These are phyloP conservation scores for Solanum rostratum DNA, from an alignment of 257 asterid genomes.

Conservation along the genomic window DNA sequence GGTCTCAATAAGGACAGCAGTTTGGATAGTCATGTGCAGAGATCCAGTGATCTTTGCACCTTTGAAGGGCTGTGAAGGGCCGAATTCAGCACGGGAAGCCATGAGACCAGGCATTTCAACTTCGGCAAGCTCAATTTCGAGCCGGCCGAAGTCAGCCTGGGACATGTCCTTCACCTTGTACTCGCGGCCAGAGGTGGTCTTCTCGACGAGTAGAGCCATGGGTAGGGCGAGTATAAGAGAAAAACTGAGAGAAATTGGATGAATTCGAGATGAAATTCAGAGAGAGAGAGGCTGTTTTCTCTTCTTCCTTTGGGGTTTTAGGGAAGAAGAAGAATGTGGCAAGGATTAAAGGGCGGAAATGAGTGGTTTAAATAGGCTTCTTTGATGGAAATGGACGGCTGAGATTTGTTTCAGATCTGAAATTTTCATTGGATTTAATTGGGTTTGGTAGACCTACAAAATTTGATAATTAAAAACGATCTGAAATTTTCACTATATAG, in stretches of 20 bases:
- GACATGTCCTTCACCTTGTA: slow-evolving; percentile 91
- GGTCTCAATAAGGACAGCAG: slow-evolving; percentile 75
- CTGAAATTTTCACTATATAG: too few relatives aligned
- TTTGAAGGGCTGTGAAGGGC: slow-evolving; percentile 64
- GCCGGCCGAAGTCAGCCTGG: slow-evolving; percentile 85
- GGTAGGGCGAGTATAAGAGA: not conserved
- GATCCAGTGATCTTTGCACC: slow-evolving; percentile 76
- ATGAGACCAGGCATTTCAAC: slow-evolving; percentile 87
- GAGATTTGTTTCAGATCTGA: slow-evolving; percentile 7
- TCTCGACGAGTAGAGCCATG: slow-evolving; percentile 72
- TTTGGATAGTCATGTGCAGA: slow-evolving; percentile 81
- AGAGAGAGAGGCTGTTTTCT: not conserved
- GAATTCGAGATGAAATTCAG: not conserved
- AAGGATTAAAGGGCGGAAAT: not conserved
- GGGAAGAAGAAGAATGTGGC: slow-evolving; percentile 9
- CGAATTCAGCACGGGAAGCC: slow-evolving; percentile 65
- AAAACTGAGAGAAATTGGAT: not conserved
- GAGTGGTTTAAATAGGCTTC: slow-evolving; percentile 15
- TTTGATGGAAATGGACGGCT: slow-evolving; percentile 2
- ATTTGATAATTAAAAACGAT: not conserved
- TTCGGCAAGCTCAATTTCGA: slow-evolving; percentile 82
- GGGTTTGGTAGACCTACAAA: slow-evolving; percentile 3
- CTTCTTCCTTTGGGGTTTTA: not conserved
- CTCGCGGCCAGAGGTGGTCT: slow-evolving; percentile 69
- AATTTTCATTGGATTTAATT: not conserved